phyloP scores from a whole-genome alignment of 139 green algal species.

The Coelastrella sp. region DNA sequence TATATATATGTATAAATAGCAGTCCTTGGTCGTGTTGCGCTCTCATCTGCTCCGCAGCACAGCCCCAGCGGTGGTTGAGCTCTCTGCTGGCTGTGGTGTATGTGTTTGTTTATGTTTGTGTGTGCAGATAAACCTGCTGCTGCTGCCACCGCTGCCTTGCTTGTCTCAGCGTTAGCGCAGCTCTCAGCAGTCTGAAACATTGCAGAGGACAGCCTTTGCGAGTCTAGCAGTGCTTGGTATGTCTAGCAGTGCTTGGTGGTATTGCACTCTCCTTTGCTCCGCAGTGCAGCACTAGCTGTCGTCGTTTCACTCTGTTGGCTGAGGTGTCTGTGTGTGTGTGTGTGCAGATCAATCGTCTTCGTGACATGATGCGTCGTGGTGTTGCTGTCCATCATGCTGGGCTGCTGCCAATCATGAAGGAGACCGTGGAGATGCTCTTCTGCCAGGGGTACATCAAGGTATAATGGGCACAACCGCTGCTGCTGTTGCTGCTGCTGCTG shows the following conservation, averaged over 20 bases:
- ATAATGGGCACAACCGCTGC: too few species aligned
- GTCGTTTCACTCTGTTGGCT: not conserved
- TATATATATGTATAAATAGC: too few species aligned
- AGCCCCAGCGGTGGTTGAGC: too few species aligned
- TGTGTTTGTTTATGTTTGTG: too few species aligned
- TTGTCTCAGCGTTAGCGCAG: too few species aligned
- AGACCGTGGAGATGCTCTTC: conserved; percentile 99
- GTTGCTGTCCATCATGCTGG: conserved; percentile 97
- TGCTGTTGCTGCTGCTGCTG: too few species aligned
- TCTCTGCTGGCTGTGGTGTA: too few species aligned
- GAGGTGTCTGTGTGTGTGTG: not conserved
- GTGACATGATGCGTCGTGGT: conserved; percentile 89
- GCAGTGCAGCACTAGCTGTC: not conserved
- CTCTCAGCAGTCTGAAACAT: too few species aligned
- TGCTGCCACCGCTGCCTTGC: not conserved
- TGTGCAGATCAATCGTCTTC: conserved; percentile 86
- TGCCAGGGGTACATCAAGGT: conserved; percentile 94
- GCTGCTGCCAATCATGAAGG: conserved; percentile 98
- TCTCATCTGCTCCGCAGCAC: too few species aligned
- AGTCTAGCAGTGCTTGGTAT: not conserved
- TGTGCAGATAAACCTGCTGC: not conserved
- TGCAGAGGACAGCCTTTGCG: too few species aligned
- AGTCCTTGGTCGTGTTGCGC: too few species aligned
- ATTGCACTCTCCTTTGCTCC: not conserved
- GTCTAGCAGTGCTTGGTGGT: not conserved